Evolutionary conservation across 805 yeast genomes (phyloP), one percentile per base, ranked within the genome.

Genomic region (Ogataea salicorniae): DNA sequence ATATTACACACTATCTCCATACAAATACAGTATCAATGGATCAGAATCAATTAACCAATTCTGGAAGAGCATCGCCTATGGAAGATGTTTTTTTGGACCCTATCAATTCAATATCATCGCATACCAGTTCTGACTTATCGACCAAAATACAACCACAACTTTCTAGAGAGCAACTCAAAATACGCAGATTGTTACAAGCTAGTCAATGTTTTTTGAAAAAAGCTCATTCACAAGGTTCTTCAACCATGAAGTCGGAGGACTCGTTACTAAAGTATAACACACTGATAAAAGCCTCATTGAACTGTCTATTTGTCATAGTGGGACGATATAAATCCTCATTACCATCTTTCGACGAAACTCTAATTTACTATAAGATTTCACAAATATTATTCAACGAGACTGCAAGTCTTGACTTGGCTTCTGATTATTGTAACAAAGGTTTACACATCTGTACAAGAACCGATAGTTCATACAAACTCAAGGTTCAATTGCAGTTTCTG

Each of bases 341-440:
- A 15, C 56, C 64, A 36, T 67, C 74, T 0, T 53, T 51, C 15
- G 43, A 62, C 17, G 72, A 70, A 45, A 67, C 69, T 47, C 43
- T 53, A 2, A 52, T 73, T 0, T 64, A 66, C 38, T 69, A 66
- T 45, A 64, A 63, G 37, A 52, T 76, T 9, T 71, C 78, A 0
- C 56, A 56, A 13, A 42, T 75, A 4, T 65, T 71, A 44, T 65
- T 68, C 41, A 50, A 50, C 23, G 82, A 78, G 46, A 77, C 81
- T 0, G 60, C 60, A 3, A 69, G 70, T 50, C 51, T 62, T 16
- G 68, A 68, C 29, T 52, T 62, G 36, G 81, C 82, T 0, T 72
- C 72, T 15, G 68, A 66, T 11, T 69, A 58, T 42, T 57, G 64
- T 41, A 46, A 48, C 17, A 56, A 57, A 60, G 61, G 66, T 54